phyloP scores from a whole-genome alignment of 148 eudicot species.

The Rhododendron williamsianum region DNA sequence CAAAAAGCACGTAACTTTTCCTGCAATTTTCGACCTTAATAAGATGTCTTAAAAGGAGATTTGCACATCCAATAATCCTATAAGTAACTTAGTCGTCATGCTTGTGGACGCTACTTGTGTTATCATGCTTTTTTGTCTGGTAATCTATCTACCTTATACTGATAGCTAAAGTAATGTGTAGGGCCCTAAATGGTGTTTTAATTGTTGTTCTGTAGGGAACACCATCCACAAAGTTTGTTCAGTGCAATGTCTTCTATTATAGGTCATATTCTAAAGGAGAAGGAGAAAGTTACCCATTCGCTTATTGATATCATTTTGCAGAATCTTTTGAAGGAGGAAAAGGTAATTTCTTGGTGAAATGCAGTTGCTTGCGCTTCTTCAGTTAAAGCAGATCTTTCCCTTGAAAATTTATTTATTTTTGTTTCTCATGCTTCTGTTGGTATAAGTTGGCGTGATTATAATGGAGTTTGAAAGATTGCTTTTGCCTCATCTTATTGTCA shows the following conservation, averaged over 20 bases:
- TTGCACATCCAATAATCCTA: background rate
- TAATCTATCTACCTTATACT: background rate
- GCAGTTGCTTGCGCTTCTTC: background rate
- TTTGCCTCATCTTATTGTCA: background rate
- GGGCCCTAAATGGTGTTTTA: conserved; percentile 2
- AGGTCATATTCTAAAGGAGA: conserved; percentile 55
- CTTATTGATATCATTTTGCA: conserved; percentile 62
- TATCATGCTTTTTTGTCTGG: background rate
- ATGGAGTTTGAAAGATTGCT: background rate
- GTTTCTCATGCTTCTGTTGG: background rate
- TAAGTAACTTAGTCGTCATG: background rate
- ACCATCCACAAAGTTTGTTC: conserved; percentile 53
- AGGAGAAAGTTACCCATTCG: conserved; percentile 51
- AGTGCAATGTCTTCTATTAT: conserved; percentile 67
- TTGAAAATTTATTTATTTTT: background rate
- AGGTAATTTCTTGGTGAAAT: conserved; percentile 42
- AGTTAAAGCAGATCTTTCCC: background rate
- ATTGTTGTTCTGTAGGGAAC: conserved; percentile 40
- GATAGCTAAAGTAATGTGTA: background rate
- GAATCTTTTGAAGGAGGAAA: conserved; percentile 53
- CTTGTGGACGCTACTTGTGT: background rate
- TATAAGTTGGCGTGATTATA: background rate
- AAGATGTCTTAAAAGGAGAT: background rate
- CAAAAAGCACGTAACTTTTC: background rate
- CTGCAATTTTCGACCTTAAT: background rate